Evolutionary conservation across 805 yeast species (phyloP).

Genomic region (Limtongia smithiae): DNA sequence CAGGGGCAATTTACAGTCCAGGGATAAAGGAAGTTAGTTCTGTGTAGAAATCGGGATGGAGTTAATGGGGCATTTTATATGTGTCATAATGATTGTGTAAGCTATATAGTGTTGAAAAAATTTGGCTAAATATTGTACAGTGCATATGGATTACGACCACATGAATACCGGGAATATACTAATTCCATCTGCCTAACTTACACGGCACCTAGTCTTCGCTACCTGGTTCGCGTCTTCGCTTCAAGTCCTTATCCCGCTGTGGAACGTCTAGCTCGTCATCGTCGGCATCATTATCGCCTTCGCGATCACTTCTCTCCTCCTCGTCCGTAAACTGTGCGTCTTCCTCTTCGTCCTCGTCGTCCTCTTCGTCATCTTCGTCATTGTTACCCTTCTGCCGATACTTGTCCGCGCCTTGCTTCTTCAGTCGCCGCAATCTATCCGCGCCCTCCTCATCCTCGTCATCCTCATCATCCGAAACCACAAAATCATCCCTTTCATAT

Average conservation of each 20-base stretch:
- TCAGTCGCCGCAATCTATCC: conserved; percentile 34
- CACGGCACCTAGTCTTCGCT: not conserved
- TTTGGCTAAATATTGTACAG: too few species aligned
- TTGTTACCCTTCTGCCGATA: conserved; percentile 28
- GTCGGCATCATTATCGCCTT: conserved; percentile 6
- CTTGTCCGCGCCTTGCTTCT: conserved; percentile 33
- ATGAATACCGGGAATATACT: too few species aligned
- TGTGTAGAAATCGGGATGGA: too few species aligned
- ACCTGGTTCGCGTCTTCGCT: conserved; percentile 8
- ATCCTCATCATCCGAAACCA: conserved; percentile 32
- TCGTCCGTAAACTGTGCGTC: conserved; percentile 3
- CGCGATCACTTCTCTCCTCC: conserved; percentile 20
- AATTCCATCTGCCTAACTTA: not conserved
- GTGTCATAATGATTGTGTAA: too few species aligned
- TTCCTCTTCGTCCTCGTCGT: conserved; percentile 29
- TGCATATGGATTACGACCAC: too few species aligned
- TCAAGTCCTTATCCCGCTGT: conserved; percentile 6
- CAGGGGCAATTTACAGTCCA: conserved; percentile 5
- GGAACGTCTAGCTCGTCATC: conserved; percentile 20
- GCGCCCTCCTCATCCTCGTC: conserved; percentile 37
- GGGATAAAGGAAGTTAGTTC: not conserved
- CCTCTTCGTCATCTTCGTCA: conserved; percentile 35
- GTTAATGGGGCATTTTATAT: too few species aligned
- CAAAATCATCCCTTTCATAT: conserved; percentile 41
- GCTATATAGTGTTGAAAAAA: too few species aligned